These are phyloP conservation scores for Trypanosoma cruzi DNA, from an alignment of 208 protist genomes.

Conservation along the genomic window DNA sequence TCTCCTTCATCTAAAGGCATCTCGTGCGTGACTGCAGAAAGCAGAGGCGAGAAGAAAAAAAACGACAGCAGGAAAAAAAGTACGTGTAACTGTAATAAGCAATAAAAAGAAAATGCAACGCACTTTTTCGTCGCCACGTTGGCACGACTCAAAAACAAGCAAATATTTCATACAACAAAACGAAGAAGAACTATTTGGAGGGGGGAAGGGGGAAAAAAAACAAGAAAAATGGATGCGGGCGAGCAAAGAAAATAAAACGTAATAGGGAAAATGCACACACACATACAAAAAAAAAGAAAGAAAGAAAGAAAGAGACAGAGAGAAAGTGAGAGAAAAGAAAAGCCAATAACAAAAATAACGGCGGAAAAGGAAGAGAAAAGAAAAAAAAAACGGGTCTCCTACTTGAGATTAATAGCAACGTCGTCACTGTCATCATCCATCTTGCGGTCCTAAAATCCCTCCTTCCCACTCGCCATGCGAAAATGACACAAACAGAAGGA, in stretches of 20 bases:
- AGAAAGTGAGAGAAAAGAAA: neutral
- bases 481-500: too few species aligned
- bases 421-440: too few species aligned
- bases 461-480: too few species aligned
- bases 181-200: neutral
- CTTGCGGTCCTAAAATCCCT: too few species aligned
- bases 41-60: neutral
- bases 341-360: neutral
- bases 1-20: slow-evolving; percentile 73
- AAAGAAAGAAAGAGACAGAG: neutral
- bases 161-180: neutral
- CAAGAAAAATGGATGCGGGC: neutral
- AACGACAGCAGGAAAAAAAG: slow-evolving; percentile 4
- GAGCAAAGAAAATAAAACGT: neutral
- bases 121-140: too few species aligned
- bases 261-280: neutral
- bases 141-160: too few species aligned
- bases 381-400: too few species aligned
- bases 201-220: neutral
- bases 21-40: neutral
- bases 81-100: neutral
- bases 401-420: too few species aligned
- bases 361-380: too few species aligned
- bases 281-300: neutral
- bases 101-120: too few species aligned